Evolutionary conservation across 495 filamentous ascomycete genomes (phyloP), one percentile per base, ranked within the genome.

Genomic region (Elasticomyces elasticus): DNA sequence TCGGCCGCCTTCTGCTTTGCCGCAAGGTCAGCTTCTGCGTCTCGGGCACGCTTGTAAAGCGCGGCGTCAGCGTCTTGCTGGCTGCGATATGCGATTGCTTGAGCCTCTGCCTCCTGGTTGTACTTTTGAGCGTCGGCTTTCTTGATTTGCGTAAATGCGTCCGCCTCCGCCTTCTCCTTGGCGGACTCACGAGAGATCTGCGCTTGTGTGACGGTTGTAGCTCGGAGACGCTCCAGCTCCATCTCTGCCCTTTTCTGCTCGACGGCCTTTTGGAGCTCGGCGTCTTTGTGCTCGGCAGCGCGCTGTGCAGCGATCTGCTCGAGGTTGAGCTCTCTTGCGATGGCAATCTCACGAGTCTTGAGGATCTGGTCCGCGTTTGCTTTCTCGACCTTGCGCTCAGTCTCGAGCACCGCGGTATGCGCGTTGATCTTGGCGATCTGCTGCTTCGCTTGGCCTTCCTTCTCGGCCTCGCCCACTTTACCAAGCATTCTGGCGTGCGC

Each of bases 381-480:
- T 51, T 85, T 85, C 71, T 90, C 85, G 44, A 81, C 79, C 59
- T 89, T 86, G 52, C 87, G 82, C 62, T 89, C 78, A 4, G 87
- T 90, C 71, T 90, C 87, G 48, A 84, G 77, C 4, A 89, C 86
- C 1, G 87, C 86, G 22, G 85, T 89, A 47, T 84, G 79, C 52
- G 85, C 86, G 61, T 88, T 77, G 61, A 92, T 90, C 69, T 86
- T 88, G 51, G 83, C 82, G 41, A 90, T 85, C 58, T 86, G 83
- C 52, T 86, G 83, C 61, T 87, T 85, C 47, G 85, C 82, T 62
- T 82, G 75, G 52, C 87, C 86, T 58, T 81, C 77, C 58, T 86
- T 82, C 63, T 87, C 78, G 33, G 85, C 80, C 67, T 90, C 86
- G 40, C 87, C 87, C 26, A 89, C 83, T 58, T 86, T 82, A 64